Conservation (phyloP, 2,329 filamentous ascomycete species). For the Periconia sp. region DNA sequence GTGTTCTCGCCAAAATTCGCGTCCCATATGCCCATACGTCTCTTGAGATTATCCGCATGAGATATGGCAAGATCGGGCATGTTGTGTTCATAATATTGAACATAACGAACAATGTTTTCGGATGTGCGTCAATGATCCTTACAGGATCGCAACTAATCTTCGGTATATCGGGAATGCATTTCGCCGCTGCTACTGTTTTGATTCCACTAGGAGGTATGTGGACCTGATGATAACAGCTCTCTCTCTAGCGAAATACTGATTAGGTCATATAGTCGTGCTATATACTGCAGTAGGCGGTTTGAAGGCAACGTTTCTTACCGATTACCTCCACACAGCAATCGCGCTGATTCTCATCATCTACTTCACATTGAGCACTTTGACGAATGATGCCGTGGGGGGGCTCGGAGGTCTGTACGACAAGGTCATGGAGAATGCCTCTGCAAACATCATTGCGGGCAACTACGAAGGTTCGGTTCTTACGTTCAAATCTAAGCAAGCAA, state of each 20-base stretch:
- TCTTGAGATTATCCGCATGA: constrained; percentile 77
- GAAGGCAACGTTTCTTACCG: constrained; percentile 50
- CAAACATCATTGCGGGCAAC: constrained; percentile 59
- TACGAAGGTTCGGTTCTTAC: constrained; percentile 61
- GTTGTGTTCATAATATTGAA: constrained; percentile 80
- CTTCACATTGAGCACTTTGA: constrained; percentile 56
- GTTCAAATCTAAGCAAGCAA: constrained; percentile 61
- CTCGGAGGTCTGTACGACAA: constrained; percentile 58
- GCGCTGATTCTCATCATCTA: constrained; percentile 61
- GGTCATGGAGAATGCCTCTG: constrained; percentile 51
- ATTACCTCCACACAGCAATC: constrained; percentile 63
- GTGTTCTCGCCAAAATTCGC: constrained; percentile 28
- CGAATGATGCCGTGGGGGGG: constrained; percentile 55
- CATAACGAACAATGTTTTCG: constrained; percentile 79
- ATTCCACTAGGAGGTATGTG: constrained; percentile 28
- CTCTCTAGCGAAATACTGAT: too few relatives aligned
- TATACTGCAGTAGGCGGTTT: constrained; percentile 27
- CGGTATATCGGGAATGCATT: constrained; percentile 27
- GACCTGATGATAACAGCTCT: not conserved
- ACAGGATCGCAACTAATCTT: constrained; percentile 83
- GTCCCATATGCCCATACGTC: constrained; percentile 27
- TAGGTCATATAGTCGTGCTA: constrained; percentile 30
- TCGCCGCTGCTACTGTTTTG: constrained; percentile 55
- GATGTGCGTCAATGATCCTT: constrained; percentile 80
- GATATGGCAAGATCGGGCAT: constrained; percentile 76